Conservation (phyloP, 495 filamentous ascomycete genomes). For the Jackrogersella multiformis region DNA sequence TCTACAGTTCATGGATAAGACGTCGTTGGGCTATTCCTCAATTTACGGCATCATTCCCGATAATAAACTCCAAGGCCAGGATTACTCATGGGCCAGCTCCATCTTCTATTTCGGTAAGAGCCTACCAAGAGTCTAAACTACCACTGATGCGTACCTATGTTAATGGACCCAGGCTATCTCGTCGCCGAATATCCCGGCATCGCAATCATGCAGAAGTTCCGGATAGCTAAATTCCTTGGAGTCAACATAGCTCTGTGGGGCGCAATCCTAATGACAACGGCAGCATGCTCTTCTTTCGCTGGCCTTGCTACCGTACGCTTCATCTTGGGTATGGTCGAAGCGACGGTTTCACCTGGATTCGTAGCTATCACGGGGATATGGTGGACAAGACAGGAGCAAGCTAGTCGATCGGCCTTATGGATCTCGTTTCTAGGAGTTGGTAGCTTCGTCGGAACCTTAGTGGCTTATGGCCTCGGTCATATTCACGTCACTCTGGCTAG, state of each 20-base stretch:
- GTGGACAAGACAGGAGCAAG: slow-evolving; percentile 41
- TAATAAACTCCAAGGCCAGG: slow-evolving; percentile 45
- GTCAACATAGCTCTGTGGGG: slow-evolving; percentile 34
- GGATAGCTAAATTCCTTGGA: slow-evolving; percentile 58
- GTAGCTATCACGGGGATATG: slow-evolving; percentile 39
- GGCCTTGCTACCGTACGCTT: slow-evolving; percentile 34
- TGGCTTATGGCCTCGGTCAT: slow-evolving; percentile 40
- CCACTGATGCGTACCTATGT: not conserved
- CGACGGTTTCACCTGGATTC: slow-evolving; percentile 38
- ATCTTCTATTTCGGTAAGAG: slow-evolving; percentile 43
- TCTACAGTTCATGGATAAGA: slow-evolving; percentile 36
- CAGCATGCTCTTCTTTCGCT: slow-evolving; percentile 41
- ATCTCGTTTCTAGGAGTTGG: slow-evolving; percentile 55
- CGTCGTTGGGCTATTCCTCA: slow-evolving; percentile 32
- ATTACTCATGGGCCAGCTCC: slow-evolving; percentile 61
- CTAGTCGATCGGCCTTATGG: slow-evolving; percentile 52
- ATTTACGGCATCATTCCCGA: slow-evolving; percentile 37
- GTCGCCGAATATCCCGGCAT: slow-evolving; percentile 61
- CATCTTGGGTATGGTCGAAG: slow-evolving; percentile 37
- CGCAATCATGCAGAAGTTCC: slow-evolving; percentile 57
- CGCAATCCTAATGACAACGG: slow-evolving; percentile 28
- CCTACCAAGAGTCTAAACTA: not conserved
- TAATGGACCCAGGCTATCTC: slow-evolving; percentile 40
- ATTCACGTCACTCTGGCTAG: slow-evolving; percentile 36
- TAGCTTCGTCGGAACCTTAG: slow-evolving; percentile 39